These are phyloP conservation scores for Thermothelomyces thermophilus DNA, from an alignment of 2,329 filamentous ascomycete genomes.

Conservation along the genomic window DNA sequence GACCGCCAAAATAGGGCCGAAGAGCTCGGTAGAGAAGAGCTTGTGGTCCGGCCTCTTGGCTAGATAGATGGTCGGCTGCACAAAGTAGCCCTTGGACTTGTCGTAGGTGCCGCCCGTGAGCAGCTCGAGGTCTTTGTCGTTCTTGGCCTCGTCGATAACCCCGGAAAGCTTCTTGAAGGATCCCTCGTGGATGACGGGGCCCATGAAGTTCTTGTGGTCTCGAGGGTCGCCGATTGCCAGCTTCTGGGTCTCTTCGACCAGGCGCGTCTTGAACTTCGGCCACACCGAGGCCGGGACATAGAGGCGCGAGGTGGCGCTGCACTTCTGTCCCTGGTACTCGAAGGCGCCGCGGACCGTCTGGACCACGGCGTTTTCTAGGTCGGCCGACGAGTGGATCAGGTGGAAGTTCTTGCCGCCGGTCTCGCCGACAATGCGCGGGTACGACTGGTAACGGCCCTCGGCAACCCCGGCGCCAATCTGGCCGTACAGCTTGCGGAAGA, in stretches of 20 bases:
- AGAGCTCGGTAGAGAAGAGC: conserved; percentile 42
- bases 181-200: conserved; percentile 42
- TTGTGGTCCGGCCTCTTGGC: conserved; percentile 36
- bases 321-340: conserved; percentile 48
- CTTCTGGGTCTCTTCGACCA: conserved; percentile 33
- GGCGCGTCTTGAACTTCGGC: conserved; percentile 34
- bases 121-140: conserved; percentile 37
- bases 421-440: conserved; percentile 49
- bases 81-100: conserved; percentile 36
- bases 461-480: conserved; percentile 77
- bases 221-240: conserved; percentile 29
- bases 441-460: conserved; percentile 73
- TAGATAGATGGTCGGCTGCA: conserved; percentile 42
- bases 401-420: conserved; percentile 50
- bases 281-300: conserved; percentile 47
- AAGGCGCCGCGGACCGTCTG: conserved; percentile 44
- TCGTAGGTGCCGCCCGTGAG: conserved; percentile 40
- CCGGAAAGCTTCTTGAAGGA: conserved; percentile 41
- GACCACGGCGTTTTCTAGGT: conserved; percentile 39
- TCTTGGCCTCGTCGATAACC: conserved; percentile 40
- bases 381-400: conserved; percentile 41
- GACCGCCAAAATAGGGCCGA: conserved; percentile 40
- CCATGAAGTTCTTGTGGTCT: conserved; percentile 36
- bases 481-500: conserved; percentile 85
- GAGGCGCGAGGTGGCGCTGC: conserved; percentile 44